These are phyloP conservation scores for Aspergillus aculeatus DNA, from an alignment of 2,329 filamentous ascomycete species.

Conservation along the genomic window DNA sequence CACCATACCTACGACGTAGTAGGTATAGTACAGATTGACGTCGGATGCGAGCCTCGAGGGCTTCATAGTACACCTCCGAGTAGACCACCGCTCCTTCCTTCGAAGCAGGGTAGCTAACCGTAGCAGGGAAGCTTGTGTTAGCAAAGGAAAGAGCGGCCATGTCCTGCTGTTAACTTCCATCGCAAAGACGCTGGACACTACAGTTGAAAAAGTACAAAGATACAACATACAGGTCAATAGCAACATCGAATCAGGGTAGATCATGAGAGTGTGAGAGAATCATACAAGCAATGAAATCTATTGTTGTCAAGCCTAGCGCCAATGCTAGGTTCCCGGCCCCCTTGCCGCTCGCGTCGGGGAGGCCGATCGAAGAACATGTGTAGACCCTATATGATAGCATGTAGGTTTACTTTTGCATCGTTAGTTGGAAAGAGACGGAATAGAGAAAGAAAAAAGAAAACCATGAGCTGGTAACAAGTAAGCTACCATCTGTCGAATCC, in stretches of 20 bases:
- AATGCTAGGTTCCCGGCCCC: conserved; percentile 17
- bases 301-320: conserved; percentile 27
- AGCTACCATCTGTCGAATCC: conserved; percentile 1
- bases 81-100: neutral
- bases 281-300: conserved; percentile 26
- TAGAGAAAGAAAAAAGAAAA: conserved; percentile 9
- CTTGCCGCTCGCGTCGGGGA: conserved; percentile 5
- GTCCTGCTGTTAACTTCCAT: neutral
- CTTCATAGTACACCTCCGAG: neutral
- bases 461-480: neutral
- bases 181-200: neutral
- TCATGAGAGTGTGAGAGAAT: conserved; percentile 2
- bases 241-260: neutral
- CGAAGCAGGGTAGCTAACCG: neutral
- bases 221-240: neutral
- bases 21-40: neutral
- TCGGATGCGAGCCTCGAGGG: neutral
- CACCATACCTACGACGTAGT: neutral
- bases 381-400: conserved; percentile 29
- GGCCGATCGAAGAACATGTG: conserved; percentile 13
- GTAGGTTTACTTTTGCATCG: conserved; percentile 24
- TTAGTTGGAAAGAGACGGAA: conserved; percentile 14
- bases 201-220: neutral
- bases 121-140: neutral
- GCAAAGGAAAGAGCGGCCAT: neutral